Conservation (phyloP, 2,329 filamentous ascomycete species). For the Penicillium sp. region DNA sequence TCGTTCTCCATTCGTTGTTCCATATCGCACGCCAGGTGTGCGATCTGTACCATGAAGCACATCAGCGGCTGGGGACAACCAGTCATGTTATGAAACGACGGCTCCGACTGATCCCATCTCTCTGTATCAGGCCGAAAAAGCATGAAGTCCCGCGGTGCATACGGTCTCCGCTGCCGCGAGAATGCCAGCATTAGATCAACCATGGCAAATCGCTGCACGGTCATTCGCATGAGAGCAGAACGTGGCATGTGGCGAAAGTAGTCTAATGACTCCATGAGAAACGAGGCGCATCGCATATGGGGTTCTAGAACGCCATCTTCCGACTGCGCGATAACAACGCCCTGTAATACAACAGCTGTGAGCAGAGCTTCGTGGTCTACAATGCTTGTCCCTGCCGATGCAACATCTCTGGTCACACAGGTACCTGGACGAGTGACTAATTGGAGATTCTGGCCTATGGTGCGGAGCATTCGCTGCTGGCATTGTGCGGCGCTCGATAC, state of each 20-base stretch:
- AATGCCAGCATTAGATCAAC: constrained; percentile 27
- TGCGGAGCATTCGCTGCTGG: constrained; percentile 23
- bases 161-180: constrained; percentile 22
- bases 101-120: constrained; percentile 22
- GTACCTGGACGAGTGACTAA: constrained; percentile 3
- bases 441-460: constrained; percentile 19
- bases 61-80: constrained; percentile 26
- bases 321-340: constrained; percentile 22
- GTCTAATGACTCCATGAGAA: constrained; percentile 21
- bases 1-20: constrained; percentile 5
- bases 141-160: constrained; percentile 18
- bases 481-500: constrained; percentile 20
- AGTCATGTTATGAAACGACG: constrained; percentile 27
- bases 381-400: constrained; percentile 1
- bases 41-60: constrained; percentile 21
- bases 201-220: constrained; percentile 24
- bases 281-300: constrained; percentile 22
- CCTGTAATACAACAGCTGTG: constrained; percentile 22
- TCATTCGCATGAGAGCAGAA: constrained; percentile 15
- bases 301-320: constrained; percentile 24
- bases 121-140: constrained; percentile 16
- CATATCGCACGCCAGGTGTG: constrained; percentile 23
- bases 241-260: constrained; percentile 16
- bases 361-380: constrained; percentile 20
- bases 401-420: neutral